These are phyloP conservation scores for Suhomyces bokatorum DNA, from an alignment of 1,139 yeast genomes.

Conservation along the genomic window DNA sequence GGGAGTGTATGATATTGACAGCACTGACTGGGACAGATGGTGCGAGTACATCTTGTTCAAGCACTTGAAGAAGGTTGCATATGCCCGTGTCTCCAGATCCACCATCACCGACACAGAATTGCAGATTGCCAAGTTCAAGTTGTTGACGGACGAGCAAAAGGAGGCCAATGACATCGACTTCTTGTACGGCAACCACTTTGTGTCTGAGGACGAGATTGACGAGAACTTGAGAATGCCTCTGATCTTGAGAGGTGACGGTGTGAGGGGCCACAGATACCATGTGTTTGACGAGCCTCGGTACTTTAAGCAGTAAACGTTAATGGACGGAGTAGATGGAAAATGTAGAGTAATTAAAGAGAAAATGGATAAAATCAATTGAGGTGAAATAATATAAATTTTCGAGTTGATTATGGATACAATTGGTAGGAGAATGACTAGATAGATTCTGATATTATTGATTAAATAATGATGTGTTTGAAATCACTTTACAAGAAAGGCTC, in stretches of 20 bases:
- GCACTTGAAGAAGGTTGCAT: slow-evolving; percentile 82
- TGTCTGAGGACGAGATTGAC: slow-evolving; percentile 58
- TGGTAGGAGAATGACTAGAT: too few species aligned
- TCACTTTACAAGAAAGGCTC: too few species aligned
- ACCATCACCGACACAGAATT: slow-evolving; percentile 96
- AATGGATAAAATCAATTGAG: too few species aligned
- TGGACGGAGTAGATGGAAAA: background rate
- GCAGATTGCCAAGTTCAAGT: slow-evolving; percentile 89
- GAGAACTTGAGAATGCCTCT: slow-evolving; percentile 74
- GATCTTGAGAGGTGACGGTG: slow-evolving; percentile 89
- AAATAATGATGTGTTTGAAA: too few species aligned
- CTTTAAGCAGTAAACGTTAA: slow-evolving; percentile 40
- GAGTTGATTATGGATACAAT: too few species aligned
- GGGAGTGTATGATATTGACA: slow-evolving; percentile 91
- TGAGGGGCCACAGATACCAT: slow-evolving; percentile 89
- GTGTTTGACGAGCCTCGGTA: slow-evolving; percentile 91
- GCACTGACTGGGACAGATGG: slow-evolving; percentile 97
- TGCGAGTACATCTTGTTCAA: slow-evolving; percentile 93
- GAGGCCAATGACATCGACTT: slow-evolving; percentile 38
- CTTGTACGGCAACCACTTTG: slow-evolving; percentile 55
- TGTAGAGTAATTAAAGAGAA: background rate
- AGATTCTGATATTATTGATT: too few species aligned
- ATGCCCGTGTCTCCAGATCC: slow-evolving; percentile 90
- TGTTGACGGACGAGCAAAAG: slow-evolving; percentile 48
- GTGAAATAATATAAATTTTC: too few species aligned